A percentile compares a stretch with the other conserved stretches of the same genome.
These are phyloP conservation scores for Nymphaea thermarum DNA, from an alignment of 164 flowering plant species.

Conservation along the genomic window DNA sequence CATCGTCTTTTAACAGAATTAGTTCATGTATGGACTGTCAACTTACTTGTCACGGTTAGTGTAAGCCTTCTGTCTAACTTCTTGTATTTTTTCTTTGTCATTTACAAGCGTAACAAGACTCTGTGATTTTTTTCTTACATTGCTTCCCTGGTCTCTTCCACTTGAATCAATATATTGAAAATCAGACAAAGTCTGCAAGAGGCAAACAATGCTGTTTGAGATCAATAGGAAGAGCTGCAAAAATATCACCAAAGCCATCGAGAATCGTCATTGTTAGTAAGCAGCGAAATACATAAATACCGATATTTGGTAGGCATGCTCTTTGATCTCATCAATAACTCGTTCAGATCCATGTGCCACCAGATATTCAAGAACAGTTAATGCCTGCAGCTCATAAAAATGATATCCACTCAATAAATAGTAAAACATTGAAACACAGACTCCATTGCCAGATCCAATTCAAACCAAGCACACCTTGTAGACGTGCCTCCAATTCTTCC, in stretches of 20 bases:
- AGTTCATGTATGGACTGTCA: background rate
- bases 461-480: slow-evolving; percentile 59
- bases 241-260: background rate
- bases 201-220: background rate
- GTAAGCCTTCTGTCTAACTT: slow-evolving; percentile 85
- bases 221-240: background rate
- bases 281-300: slow-evolving; percentile 22
- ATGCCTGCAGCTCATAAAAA: slow-evolving; percentile 39
- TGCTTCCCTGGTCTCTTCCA: slow-evolving; percentile 95
- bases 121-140: slow-evolving; percentile 94
- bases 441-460: background rate
- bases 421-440: no score
- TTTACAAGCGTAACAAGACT: slow-evolving; percentile 77
- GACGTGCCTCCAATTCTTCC: slow-evolving; percentile 99
- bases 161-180: slow-evolving; percentile 93
- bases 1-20: background rate
- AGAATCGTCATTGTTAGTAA: background rate
- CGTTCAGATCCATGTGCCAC: slow-evolving; percentile 97
- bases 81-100: slow-evolving; percentile 84
- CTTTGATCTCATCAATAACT: slow-evolving; percentile 84
- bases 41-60: slow-evolving; percentile 88
- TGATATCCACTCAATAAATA: background rate
- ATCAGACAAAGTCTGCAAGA: slow-evolving; percentile 63
- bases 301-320: slow-evolving; percentile 91
- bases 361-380: slow-evolving; percentile 84